Evolutionary conservation across 2,329 filamentous ascomycete genomes (phyloP), one percentile per base, ranked within the genome.

Genomic region (Aspergillus thermomutatus): DNA sequence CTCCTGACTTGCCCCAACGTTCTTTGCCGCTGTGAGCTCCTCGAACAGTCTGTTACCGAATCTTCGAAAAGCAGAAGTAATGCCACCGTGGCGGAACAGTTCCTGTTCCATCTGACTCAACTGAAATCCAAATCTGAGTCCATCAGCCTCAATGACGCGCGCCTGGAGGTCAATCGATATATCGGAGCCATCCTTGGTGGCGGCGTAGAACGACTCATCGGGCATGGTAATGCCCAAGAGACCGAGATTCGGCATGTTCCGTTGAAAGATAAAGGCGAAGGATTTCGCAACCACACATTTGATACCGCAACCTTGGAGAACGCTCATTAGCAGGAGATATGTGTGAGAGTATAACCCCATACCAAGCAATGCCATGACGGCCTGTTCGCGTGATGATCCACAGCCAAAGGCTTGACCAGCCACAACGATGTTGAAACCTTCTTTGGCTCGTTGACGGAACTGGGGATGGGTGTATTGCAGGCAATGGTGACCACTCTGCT

Each of bases 211-310:
- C 0, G 48, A 60, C 7, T 71, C 67, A 52, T 80, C 72, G 0
- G 57, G 51, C 11, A 81, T 71, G 1, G 65, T 68, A 49, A 81
- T 77, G 0, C 77, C 77, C 17, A 80, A 59, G 0, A 81, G 70
- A 0, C 79, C 79, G 0, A 80, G 63, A 37, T 69, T 78, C 0
- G 78, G 75, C 66, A 77, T 73, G 61, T 81, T 81, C 1, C 77
- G 71, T 6, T 68, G 68, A 54, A 77, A 80, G 56, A 80, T 80
- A 63, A 80, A 80, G 0, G 76, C 72, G 55, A 79, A 81, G 0
- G 73, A 77, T 49, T 70, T 64, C 1, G 77, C 78, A 53, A 80
- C 78, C 0, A 80, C 76, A 52, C 73, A 77, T 59, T 75, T 57
- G 1, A 80, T 69, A 1, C 74, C 58, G 11, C 51, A 55, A 0